These are phyloP conservation scores for Saccharomycopsis synnaedendra DNA, from an alignment of 805 yeast species.

Conservation along the genomic window DNA sequence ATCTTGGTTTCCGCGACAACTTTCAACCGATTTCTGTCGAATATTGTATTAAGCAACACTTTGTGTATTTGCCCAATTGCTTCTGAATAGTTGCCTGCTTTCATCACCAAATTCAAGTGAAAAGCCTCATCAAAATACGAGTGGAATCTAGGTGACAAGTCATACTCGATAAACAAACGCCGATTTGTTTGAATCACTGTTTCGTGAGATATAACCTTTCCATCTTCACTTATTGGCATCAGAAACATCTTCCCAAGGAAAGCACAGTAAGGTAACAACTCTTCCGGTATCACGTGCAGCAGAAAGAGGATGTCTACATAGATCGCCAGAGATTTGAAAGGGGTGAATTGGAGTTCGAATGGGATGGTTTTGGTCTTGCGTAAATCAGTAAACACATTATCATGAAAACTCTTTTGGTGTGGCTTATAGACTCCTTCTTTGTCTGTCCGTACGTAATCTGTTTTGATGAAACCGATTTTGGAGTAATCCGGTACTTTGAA, in stretches of 20 bases:
- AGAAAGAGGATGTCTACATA: slow-evolving; percentile 70
- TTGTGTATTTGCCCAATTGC: slow-evolving; percentile 72
- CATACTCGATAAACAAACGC: slow-evolving; percentile 56
- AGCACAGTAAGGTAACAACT: slow-evolving; percentile 52
- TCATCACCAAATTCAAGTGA: slow-evolving; percentile 49
- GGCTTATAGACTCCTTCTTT: slow-evolving; percentile 1
- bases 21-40: slow-evolving; percentile 62
- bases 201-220: slow-evolving; percentile 51
- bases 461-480: slow-evolving; percentile 57
- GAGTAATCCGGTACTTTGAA: slow-evolving; percentile 71
- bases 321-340: slow-evolving; percentile 26
- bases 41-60: slow-evolving; percentile 51
- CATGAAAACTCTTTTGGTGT: slow-evolving; percentile 12
- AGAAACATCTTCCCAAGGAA: slow-evolving; percentile 58
- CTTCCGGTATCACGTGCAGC: slow-evolving; percentile 38
- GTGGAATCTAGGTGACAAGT: slow-evolving; percentile 44
- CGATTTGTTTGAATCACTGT: slow-evolving; percentile 65
- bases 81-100: slow-evolving; percentile 44
- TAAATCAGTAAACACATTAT: slow-evolving; percentile 14
- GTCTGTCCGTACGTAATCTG: slow-evolving; percentile 50
- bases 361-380: slow-evolving; percentile 24
- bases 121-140: slow-evolving; percentile 57
- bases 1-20: slow-evolving; percentile 53
- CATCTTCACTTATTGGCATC: slow-evolving; percentile 57
- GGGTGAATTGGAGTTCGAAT: slow-evolving; percentile 35